Percentiles rank a stretch among this genome's conserved stretches.
These are phyloP conservation scores for Scheffersomyces stambukii DNA, from an alignment of 1,139 yeast species.

Conservation along the genomic window DNA sequence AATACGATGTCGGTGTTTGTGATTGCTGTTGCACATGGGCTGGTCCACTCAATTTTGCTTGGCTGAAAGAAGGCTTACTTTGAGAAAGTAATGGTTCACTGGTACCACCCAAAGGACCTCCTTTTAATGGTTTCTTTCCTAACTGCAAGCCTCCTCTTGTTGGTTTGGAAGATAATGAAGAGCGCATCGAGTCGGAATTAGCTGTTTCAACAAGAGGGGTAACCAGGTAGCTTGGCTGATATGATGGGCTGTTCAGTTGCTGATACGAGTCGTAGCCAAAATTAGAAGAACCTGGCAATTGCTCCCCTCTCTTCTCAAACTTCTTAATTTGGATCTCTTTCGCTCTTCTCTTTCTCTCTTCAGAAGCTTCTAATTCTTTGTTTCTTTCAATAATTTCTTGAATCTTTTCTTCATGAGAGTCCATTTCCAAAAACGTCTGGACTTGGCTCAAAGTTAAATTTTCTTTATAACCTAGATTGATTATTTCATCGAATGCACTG, in stretches of 20 bases:
- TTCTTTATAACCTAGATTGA: constrained; percentile 87
- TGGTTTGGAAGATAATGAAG: constrained; percentile 16
- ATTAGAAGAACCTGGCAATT: constrained; percentile 4
- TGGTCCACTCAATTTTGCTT: constrained; percentile 7
- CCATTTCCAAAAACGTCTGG: constrained; percentile 91
- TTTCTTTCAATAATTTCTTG: constrained; percentile 97
- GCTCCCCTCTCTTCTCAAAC: constrained; percentile 52
- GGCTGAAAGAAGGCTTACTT: constrained; percentile 41
- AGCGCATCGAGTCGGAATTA: constrained; percentile 9
- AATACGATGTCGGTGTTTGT: constrained; percentile 3
- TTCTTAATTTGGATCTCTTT: constrained; percentile 91
- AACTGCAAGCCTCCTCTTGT: constrained; percentile 76
- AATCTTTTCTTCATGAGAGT: constrained; percentile 96
- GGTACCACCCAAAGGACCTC: constrained; percentile 11
- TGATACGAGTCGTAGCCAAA: constrained; percentile 20
- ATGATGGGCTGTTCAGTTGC: constrained; percentile 18
- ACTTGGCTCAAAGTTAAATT: constrained; percentile 80
- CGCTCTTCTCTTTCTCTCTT: constrained; percentile 94
- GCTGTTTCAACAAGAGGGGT: constrained; percentile 22
- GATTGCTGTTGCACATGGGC: constrained; percentile 2
- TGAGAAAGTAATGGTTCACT: constrained; percentile 22
- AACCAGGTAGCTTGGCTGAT: constrained; percentile 36
- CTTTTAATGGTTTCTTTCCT: constrained; percentile 52
- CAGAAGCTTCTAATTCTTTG: constrained; percentile 95
- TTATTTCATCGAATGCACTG: constrained; percentile 91